Conservation (phyloP, 1,139 yeast species). For the Blastobotrys illinoisensis region DNA sequence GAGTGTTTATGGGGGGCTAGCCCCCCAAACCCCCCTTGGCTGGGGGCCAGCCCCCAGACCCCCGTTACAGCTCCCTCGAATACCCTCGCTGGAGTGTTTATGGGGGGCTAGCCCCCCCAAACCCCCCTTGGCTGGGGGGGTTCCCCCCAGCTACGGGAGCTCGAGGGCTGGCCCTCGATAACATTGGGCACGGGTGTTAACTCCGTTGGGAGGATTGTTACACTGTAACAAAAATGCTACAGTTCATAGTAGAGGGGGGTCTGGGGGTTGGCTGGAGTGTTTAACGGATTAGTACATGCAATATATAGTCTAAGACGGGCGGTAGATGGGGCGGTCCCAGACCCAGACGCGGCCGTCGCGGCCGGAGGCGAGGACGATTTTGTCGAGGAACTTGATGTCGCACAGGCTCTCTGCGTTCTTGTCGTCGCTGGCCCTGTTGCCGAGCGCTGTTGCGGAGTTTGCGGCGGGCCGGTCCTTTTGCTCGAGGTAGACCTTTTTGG, state of each 20-base stretch:
- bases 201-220: too few species aligned
- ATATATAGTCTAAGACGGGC: background rate
- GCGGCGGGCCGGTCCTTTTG: conserved; percentile 11
- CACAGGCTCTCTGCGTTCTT: conserved; percentile 26
- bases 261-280: too few species aligned
- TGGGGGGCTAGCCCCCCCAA: background rate
- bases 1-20: too few species aligned
- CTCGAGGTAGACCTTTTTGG: conserved; percentile 19
- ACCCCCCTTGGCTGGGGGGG: background rate
- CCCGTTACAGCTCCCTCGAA: too few species aligned
- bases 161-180: too few species aligned
- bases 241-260: too few species aligned
- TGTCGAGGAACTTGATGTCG: conserved; percentile 26
- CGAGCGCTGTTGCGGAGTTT: background rate
- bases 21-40: too few species aligned
- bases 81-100: background rate
- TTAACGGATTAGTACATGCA: background rate
- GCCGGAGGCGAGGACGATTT: conserved; percentile 23
- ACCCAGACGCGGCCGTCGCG: conserved; percentile 32
- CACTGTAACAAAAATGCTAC: too few species aligned
- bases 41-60: too few species aligned
- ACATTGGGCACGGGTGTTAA: too few species aligned
- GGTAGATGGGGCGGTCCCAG: conserved; percentile 34
- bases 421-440: conserved; percentile 8
- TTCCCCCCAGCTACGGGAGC: too few species aligned